A percentile compares a stretch with the other conserved stretches of the same genome.
Evolutionary conservation across 2,329 filamentous ascomycete species (phyloP).

Genomic region (Colletotrichum scovillei): DNA sequence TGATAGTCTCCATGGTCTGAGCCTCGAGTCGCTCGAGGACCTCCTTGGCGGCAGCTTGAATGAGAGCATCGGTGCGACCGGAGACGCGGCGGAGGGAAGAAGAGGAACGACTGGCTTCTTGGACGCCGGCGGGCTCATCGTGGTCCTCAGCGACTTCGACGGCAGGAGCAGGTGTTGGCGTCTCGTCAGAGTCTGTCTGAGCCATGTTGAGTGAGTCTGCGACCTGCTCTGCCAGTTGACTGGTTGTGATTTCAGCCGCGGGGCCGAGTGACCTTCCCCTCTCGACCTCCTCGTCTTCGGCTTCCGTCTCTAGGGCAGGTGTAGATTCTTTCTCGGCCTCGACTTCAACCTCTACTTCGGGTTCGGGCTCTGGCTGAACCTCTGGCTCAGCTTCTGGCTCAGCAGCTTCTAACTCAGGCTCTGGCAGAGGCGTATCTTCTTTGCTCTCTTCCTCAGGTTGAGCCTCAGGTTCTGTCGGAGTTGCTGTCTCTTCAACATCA

Average conservation of each 20-base stretch:
- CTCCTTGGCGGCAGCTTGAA: constrained; percentile 63
- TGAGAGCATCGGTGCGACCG: constrained; percentile 61
- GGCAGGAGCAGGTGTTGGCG: not conserved
- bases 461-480: not conserved
- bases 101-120: constrained; percentile 35
- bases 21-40: constrained; percentile 61
- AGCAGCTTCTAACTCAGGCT: not conserved
- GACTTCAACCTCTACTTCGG: not conserved
- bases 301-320: not conserved
- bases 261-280: not conserved
- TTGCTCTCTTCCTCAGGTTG: too few species aligned
- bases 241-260: constrained; percentile 3
- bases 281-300: not conserved
- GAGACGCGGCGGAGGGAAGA: constrained; percentile 51
- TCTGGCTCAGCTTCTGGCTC: not conserved
- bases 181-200: not conserved
- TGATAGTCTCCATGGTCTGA: constrained; percentile 42
- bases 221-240: not conserved
- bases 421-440: too few species aligned
- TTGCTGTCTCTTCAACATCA: not conserved
- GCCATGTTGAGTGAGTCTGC: constrained; percentile 4
- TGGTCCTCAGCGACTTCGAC: constrained; percentile 6
- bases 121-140: not conserved
- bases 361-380: not conserved
- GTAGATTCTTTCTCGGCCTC: not conserved